Conservation (phyloP, 2,329 filamentous ascomycete species). For the Aureobasidium namibiae region DNA sequence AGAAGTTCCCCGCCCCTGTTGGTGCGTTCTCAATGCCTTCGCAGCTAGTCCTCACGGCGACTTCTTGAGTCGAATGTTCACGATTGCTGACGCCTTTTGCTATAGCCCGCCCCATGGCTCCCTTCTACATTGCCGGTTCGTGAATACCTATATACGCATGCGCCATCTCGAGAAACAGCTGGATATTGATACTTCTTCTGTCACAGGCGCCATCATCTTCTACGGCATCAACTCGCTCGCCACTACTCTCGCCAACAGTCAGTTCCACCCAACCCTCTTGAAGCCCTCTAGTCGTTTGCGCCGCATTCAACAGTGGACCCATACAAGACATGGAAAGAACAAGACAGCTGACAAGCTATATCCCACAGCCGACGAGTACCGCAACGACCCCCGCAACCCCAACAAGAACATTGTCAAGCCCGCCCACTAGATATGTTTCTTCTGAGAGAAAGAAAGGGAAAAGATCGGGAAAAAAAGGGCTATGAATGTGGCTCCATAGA, state of each 20-base stretch:
- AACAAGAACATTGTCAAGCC: constrained; percentile 6
- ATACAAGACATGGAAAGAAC: neutral
- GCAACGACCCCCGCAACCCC: constrained; percentile 92
- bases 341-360: neutral
- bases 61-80: too few relatives aligned
- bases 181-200: neutral
- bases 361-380: constrained; percentile 74
- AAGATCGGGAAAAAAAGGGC: neutral
- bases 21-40: constrained; percentile 30
- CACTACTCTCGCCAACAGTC: constrained; percentile 71
- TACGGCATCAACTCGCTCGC: constrained; percentile 87
- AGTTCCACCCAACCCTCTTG: constrained; percentile 33
- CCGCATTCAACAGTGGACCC: neutral
- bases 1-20: constrained; percentile 43
- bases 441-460: too few relatives aligned
- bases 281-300: neutral
- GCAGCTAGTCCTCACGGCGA: neutral
- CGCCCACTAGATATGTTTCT: neutral
- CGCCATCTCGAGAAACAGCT: neutral
- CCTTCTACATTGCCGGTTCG: constrained; percentile 18
- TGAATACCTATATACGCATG: neutral
- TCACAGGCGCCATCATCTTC: constrained; percentile 68
- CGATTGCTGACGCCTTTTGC: neutral
- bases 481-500: neutral
- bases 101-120: constrained; percentile 16